Evolutionary conservation across 2,329 filamentous ascomycete genomes (phyloP).

Genomic region (Penicillium sp.): DNA sequence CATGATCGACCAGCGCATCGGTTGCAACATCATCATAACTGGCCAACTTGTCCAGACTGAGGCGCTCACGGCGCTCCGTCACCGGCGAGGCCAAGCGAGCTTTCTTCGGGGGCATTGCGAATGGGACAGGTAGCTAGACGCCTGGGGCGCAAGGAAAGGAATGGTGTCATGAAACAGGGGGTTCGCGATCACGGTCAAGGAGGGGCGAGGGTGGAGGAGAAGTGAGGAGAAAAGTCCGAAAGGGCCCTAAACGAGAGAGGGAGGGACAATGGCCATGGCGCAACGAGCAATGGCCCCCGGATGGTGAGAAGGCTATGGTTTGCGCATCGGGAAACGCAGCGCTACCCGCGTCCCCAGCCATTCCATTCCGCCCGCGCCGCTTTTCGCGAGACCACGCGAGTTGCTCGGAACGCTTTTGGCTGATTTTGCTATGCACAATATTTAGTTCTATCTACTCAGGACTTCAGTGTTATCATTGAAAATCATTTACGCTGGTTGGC

Average conservation of each 20-base stretch:
- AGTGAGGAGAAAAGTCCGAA: no score
- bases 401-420: no score
- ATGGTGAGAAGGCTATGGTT: constrained; percentile 7
- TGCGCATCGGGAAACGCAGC: constrained; percentile 9
- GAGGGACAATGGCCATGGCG: constrained; percentile 4
- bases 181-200: background rate
- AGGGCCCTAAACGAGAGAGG: constrained; percentile 1
- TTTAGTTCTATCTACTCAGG: no score
- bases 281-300: constrained; percentile 3
- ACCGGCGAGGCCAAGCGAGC: constrained; percentile 26
- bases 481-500: no score
- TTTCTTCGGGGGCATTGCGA: constrained; percentile 37
- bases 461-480: no score
- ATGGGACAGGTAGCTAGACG: constrained; percentile 4
- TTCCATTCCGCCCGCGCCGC: constrained; percentile 9
- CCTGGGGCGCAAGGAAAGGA: constrained; percentile 1
- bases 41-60: constrained; percentile 81
- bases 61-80: constrained; percentile 53
- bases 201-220: constrained; percentile 1
- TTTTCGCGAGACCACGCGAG: no score
- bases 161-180: constrained; percentile 8
- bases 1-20: constrained; percentile 90
- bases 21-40: constrained; percentile 94
- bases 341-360: constrained; percentile 8
- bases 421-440: no score